These are phyloP conservation scores for Ramaria rubella DNA, from an alignment of 768 basidiomycete species.

Conservation along the genomic window DNA sequence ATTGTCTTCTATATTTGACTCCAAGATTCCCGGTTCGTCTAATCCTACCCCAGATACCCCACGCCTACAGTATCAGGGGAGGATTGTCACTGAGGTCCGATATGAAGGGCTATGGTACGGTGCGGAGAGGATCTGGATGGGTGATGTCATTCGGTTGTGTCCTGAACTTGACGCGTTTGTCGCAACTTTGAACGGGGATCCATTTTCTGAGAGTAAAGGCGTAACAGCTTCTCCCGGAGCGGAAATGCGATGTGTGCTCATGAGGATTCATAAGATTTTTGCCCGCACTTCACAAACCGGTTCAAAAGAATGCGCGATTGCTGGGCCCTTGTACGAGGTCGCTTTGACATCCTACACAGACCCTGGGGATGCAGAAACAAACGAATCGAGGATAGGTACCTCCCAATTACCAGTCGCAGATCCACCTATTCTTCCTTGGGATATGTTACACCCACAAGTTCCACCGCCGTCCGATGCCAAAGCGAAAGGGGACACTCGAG, in stretches of 20 bases:
- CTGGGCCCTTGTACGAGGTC: slow-evolving; percentile 71
- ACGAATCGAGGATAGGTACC: not conserved
- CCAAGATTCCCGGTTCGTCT: not conserved
- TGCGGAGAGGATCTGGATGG: slow-evolving; percentile 79
- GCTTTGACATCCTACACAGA: slow-evolving; percentile 24
- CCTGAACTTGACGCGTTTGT: slow-evolving; percentile 2
- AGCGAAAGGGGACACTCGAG: not conserved
- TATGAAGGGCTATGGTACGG: slow-evolving; percentile 90
- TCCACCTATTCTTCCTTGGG: not conserved
- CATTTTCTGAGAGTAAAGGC: not conserved
- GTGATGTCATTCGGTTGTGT: slow-evolving; percentile 68
- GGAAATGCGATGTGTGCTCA: slow-evolving; percentile 57
- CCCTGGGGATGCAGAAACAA: not conserved
- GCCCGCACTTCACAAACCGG: slow-evolving; percentile 34
- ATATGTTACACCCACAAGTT: not conserved
- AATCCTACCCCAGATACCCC: not conserved
- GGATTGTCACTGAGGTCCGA: slow-evolving; percentile 25
- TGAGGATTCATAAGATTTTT: slow-evolving; percentile 48
- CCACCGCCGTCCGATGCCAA: not conserved
- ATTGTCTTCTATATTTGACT: not conserved
- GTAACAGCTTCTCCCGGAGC: slow-evolving; percentile 24
- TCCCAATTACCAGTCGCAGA: not conserved
- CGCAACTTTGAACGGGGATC: slow-evolving; percentile 40
- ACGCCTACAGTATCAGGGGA: not conserved
- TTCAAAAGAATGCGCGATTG: slow-evolving; percentile 50